Conservation (phyloP, 202 grass and related monocot genomes). For the Tripidium arundinaceum region DNA sequence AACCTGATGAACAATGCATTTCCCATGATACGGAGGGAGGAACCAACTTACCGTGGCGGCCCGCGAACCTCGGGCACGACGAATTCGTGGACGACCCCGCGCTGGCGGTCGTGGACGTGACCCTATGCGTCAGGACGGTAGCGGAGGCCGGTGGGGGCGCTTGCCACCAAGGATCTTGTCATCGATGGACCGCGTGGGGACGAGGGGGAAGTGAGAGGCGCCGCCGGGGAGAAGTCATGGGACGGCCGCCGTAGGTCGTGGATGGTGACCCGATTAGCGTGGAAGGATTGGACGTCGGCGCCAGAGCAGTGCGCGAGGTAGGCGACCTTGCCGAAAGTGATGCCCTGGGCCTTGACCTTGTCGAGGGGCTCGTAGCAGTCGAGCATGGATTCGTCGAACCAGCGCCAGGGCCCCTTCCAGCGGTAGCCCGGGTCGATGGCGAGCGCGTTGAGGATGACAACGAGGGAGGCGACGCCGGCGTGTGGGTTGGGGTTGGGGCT, state of each 20-base stretch:
- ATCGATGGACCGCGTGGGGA: too few relatives aligned
- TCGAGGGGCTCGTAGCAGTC: slow-evolving; percentile 84
- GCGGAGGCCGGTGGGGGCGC: neutral
- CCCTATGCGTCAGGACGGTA: slow-evolving; percentile 52
- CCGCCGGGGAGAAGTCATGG: too few relatives aligned
- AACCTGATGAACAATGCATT: too few relatives aligned
- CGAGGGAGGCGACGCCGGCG: slow-evolving; percentile 73
- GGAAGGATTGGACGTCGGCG: slow-evolving; percentile 73
- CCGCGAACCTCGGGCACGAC: slow-evolving; percentile 93
- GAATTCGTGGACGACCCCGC: slow-evolving; percentile 79
- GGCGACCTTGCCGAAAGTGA: slow-evolving; percentile 76
- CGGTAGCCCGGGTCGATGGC: slow-evolving; percentile 70
- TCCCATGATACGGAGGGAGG: too few relatives aligned
- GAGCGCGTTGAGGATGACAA: slow-evolving; percentile 88
- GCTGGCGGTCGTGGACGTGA: slow-evolving; percentile 90
- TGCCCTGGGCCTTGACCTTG: slow-evolving; percentile 74
- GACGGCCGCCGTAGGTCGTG: slow-evolving; percentile 58
- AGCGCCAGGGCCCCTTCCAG: slow-evolving; percentile 95
- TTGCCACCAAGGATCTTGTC: too few relatives aligned
- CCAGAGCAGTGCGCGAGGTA: slow-evolving; percentile 92
- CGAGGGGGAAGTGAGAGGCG: too few relatives aligned
- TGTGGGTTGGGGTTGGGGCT: too few relatives aligned
- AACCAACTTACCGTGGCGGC: slow-evolving; percentile 69
- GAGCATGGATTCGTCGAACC: slow-evolving; percentile 96
- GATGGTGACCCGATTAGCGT: slow-evolving; percentile 50